Evolutionary conservation across 768 basidiomycete genomes (phyloP).

Genomic region (Rhodotorula babjevae): DNA sequence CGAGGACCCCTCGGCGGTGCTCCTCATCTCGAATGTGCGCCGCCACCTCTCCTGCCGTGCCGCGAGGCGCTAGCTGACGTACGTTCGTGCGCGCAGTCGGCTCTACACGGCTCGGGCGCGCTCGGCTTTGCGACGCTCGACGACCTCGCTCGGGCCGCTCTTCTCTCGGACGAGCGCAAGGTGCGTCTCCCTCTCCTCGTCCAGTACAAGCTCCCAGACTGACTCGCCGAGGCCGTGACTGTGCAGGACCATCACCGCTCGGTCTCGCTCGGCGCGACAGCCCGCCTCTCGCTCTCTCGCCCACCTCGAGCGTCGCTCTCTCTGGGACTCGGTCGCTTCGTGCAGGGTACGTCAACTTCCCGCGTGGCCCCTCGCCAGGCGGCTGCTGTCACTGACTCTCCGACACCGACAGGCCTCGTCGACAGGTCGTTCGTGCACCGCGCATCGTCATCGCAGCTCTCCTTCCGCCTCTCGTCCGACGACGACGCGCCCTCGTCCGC

Average conservation of each 20-base stretch:
- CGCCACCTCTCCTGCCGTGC: background rate
- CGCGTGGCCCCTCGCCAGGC: too few relatives aligned
- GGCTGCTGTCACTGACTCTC: background rate
- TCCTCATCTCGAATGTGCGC: background rate
- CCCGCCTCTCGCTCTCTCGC: background rate
- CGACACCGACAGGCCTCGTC: constrained; percentile 5
- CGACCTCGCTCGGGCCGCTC: background rate
- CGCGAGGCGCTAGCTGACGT: background rate
- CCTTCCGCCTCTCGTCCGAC: constrained; percentile 11
- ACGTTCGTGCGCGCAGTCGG: background rate
- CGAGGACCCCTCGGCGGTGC: background rate
- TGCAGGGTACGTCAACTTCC: constrained; percentile 12
- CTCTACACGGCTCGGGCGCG: background rate
- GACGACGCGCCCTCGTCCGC: background rate
- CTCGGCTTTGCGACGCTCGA: background rate
- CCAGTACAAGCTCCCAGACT: background rate
- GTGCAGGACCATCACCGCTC: too few relatives aligned
- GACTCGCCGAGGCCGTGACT: too few relatives aligned
- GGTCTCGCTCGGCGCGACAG: background rate
- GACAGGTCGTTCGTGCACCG: constrained; percentile 17
- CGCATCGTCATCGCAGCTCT: constrained; percentile 22
- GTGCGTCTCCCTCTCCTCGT: background rate
- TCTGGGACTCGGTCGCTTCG: constrained; percentile 8
- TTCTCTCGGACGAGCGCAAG: background rate
- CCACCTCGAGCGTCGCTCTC: background rate